Evolutionary conservation across 257 asterid genomes (phyloP).

Genomic region (Leonotis leonurus): DNA sequence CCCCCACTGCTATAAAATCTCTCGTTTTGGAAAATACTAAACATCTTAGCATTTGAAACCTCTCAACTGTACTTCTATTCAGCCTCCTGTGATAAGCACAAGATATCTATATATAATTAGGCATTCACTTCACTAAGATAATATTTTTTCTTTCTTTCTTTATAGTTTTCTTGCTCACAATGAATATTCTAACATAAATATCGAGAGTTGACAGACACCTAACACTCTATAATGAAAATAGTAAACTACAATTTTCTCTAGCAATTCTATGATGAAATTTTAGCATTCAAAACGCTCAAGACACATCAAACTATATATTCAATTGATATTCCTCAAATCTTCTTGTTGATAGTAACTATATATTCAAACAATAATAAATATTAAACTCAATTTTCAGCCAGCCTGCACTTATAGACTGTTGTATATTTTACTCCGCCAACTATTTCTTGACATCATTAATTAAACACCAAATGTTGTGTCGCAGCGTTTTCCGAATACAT

Average conservation of each 20-base stretch:
- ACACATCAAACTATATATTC: background rate
- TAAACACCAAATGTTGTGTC: background rate
- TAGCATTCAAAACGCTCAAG: background rate
- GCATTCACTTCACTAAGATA: background rate
- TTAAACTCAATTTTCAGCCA: background rate
- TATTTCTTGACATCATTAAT: background rate
- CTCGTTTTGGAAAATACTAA: background rate
- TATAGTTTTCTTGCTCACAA: background rate
- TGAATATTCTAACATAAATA: background rate
- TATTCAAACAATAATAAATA: background rate
- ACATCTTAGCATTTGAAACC: background rate
- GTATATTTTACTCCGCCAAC: background rate
- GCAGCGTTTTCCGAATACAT: background rate
- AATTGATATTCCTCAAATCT: background rate
- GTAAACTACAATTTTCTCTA: background rate
- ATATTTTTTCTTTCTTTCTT: background rate
- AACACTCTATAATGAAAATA: background rate
- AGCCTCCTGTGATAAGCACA: too few relatives aligned
- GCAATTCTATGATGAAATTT: background rate
- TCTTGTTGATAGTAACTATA: background rate
- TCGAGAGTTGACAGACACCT: background rate
- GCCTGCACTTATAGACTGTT: background rate
- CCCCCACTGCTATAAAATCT: background rate
- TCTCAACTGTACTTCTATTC: too few relatives aligned
- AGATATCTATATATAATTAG: background rate